Conservation (phyloP, 768 basidiomycete genomes). For the Suillus ampliporus region DNA sequence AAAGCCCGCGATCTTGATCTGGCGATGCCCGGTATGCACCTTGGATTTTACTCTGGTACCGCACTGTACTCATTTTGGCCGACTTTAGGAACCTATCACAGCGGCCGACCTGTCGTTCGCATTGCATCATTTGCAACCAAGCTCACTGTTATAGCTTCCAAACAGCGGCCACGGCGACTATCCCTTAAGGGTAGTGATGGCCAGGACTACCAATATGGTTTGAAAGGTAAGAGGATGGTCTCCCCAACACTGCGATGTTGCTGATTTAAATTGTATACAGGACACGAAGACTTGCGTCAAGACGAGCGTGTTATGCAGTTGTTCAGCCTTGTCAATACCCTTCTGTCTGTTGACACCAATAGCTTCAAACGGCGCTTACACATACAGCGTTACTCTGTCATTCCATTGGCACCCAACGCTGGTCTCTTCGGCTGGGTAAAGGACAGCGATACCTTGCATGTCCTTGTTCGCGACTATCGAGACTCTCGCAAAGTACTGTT, state of each 20-base stretch:
- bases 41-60: background rate
- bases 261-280: constrained; percentile 44
- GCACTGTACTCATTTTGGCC: background rate
- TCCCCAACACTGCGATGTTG: background rate
- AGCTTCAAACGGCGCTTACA: constrained; percentile 96
- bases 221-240: constrained; percentile 72
- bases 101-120: constrained; percentile 79
- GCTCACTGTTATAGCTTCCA: constrained; percentile 92
- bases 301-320: constrained; percentile 99
- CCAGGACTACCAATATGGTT: constrained; percentile 86
- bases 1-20: constrained; percentile 90
- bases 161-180: constrained; percentile 92
- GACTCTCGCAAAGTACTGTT: constrained; percentile 95
- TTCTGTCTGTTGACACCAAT: constrained; percentile 90
- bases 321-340: constrained; percentile 94
- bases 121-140: constrained; percentile 89
- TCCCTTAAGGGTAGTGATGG: constrained; percentile 91
- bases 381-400: constrained; percentile 92
- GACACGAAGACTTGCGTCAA: constrained; percentile 98
- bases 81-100: constrained; percentile 83
- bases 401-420: constrained; percentile 93
- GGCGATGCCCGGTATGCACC: constrained; percentile 84
- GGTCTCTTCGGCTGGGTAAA: constrained; percentile 96
- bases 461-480: constrained; percentile 94
- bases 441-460: constrained; percentile 94